Conservation (phyloP, 73 alveolate species). For the Tetrahymena elliotti region DNA sequence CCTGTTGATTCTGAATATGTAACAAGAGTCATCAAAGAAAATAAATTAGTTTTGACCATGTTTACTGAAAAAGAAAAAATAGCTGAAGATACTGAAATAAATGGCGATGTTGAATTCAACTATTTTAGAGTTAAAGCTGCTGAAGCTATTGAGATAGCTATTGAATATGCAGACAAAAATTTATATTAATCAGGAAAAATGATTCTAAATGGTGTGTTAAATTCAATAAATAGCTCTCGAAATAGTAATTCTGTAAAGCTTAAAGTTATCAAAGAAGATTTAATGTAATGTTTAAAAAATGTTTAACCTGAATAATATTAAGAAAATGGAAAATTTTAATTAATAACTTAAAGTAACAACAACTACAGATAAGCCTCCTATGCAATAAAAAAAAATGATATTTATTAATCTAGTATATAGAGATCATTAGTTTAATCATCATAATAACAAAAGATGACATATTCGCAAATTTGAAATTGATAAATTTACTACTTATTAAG, state of each 20-base stretch:
- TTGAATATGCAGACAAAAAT: not conserved
- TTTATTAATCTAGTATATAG: not conserved
- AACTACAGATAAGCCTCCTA: not conserved
- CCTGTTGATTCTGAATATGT: not conserved
- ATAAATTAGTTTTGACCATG: not conserved
- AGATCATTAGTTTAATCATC: not conserved
- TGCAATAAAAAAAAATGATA: not conserved
- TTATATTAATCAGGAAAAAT: not conserved
- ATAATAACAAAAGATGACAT: not conserved
- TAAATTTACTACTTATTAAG: not conserved
- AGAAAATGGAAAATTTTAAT: not conserved
- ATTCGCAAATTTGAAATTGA: not conserved
- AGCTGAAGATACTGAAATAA: conserved; percentile 6
- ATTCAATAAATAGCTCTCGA: not conserved
- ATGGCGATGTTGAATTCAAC: conserved; percentile 23
- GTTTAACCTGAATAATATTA: not conserved
- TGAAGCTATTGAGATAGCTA: conserved; percentile 24
- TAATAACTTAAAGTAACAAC: not conserved
- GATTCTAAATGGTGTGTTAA: not conserved
- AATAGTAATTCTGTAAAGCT: not conserved
- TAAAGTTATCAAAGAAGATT: not conserved
- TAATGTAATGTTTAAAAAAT: not conserved
- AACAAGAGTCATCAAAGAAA: not conserved
- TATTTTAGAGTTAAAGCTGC: conserved; percentile 40
- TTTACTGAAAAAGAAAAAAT: conserved; percentile 13